A percentile compares a stretch with the other conserved stretches of the same genome.
Evolutionary conservation across 192 early-diverging fungal species (phyloP).

Genomic region (Backusella parvicylindrica): DNA sequence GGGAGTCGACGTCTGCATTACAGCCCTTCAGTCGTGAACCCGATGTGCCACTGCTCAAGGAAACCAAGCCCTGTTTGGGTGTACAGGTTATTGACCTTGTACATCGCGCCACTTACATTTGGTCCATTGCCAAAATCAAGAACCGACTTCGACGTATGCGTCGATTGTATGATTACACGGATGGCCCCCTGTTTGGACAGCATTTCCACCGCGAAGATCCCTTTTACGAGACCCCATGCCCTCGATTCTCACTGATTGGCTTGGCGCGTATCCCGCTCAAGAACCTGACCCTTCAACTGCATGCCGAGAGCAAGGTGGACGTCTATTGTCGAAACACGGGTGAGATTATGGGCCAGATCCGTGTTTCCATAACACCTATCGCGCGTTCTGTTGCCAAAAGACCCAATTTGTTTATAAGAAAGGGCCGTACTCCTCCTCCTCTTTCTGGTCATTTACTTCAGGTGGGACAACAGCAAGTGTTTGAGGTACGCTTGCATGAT

Average conservation of each 20-base stretch:
- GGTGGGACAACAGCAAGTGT: slow-evolving; percentile 48
- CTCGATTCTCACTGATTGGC: slow-evolving; percentile 50
- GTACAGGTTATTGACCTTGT: slow-evolving; percentile 52
- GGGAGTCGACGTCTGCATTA: slow-evolving; percentile 41
- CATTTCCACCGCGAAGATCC: slow-evolving; percentile 57
- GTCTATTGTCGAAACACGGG: slow-evolving; percentile 44
- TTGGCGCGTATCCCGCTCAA: slow-evolving; percentile 38
- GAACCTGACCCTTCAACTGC: slow-evolving; percentile 39
- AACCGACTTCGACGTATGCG: slow-evolving; percentile 68
- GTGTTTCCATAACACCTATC: slow-evolving; percentile 41
- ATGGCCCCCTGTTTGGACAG: slow-evolving; percentile 48
- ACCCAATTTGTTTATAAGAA: slow-evolving; percentile 15
- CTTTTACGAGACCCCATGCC: slow-evolving; percentile 52
- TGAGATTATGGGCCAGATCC: slow-evolving; percentile 31
- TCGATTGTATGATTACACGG: slow-evolving; percentile 52
- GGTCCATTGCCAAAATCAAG: slow-evolving; percentile 60
- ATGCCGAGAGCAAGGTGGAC: slow-evolving; percentile 36
- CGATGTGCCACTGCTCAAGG: background rate
- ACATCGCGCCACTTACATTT: slow-evolving; percentile 49
- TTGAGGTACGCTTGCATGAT: slow-evolving; percentile 59
- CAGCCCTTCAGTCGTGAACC: slow-evolving; percentile 1
- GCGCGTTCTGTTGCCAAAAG: slow-evolving; percentile 15
- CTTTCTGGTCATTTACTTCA: background rate
- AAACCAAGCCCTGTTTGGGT: slow-evolving; percentile 47
- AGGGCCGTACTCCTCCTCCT: background rate